Base-by-base conservation (phyloP, 2,329 filamentous ascomycete genomes). In the Sporothrix schenckii region DNA sequence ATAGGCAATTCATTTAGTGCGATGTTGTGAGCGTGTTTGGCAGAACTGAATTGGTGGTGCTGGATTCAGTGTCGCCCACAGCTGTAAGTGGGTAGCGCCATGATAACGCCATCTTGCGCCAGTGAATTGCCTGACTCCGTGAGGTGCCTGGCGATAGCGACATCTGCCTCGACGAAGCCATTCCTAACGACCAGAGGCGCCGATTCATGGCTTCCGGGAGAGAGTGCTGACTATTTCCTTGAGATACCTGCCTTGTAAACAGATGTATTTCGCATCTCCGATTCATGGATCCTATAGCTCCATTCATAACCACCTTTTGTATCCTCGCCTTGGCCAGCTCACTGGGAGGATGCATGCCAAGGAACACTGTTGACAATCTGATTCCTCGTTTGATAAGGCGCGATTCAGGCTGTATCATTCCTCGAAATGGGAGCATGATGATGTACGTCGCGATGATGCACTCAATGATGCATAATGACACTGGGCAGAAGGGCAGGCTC, bases 71-170 rank as follows among this genome's bases (percentile, higher is more conserved):
- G 54, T n/a, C 34, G 44, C 41, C 27, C 19, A 34, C 47, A 14
- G 30, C 14, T 61, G 56, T 61, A 61, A 44, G 52, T 66, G 49
- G 69, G 47, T 71, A 69, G 65, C 70, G 66, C 66, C 70, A 69
- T 71, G 66, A 71, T 71, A 69, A 68, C 70, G 70, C 53, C 66
- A 69, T 71, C 70, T 71, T 71, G 70, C 70, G 70, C 52, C 58
- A 69, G 34, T 54, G 30, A 34, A n/a, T 49, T 58, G 60, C 27
- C 50, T 53, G 56, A 53, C 68, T 27, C 30, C 30, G 66, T 10
- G 27, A 21, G 16, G 67, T 52, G 67, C 21, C 39, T 68, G 66
- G 66, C 6, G 24, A 68, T 68, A 68, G 66, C 66, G 66, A 68
- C 66, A 68, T 58, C n/a, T 50, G 21, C 41, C 21, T n/a, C n/a